Base-by-base conservation (phyloP, 768 basidiomycete species). In the Auricularia auricula-judae region DNA sequence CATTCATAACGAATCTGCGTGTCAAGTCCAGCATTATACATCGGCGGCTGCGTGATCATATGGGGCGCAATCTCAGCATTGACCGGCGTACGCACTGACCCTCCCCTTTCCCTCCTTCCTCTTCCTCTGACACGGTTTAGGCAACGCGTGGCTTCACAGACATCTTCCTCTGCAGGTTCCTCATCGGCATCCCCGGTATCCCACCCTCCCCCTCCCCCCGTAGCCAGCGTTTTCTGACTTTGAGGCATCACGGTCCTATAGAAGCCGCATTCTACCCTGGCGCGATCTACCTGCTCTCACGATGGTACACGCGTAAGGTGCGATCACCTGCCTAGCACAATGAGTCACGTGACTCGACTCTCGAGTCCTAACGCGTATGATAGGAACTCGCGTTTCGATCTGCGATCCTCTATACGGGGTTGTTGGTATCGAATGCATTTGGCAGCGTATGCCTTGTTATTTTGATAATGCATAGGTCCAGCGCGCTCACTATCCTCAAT, bases 181-280 rank as follows among this genome's bases (percentile, higher is more conserved):
- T 84, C 69, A 81, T 87, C 44, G 86, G 86, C 3, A 66, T 88
- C 8, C 84, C 86, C 0, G 87, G 47, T 65, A 33, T 29, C 39
- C 39, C 39, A 0, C 39, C 39, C 2, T 3, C 23, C 23, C 23
- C 3, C 12, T 14, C 12, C 12, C 7, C 7, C 18, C 11, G 34
- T 21, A 34, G 43, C 36, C 62, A 7, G 16, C 23, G 35, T 23
- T n/a, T 12, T n/a, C 3, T 51, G 10, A 66, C 36, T 14, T 61
- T 56, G 61, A 4, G 36, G 12, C 3, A 3, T 21, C 42, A 4
- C 56, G 12, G 36, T n/a, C 16, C 11, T 0, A 4, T 35, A 59
- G 56, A 82, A 79, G 81, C 85, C 11, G 84, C 84, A 1, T 87
- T 87, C 67, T 86, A 85, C 72, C 86, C 87, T 8, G 86, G 86